Conservation (phyloP, 352 stramenopile genomes). For the Pythium brassicae region DNA sequence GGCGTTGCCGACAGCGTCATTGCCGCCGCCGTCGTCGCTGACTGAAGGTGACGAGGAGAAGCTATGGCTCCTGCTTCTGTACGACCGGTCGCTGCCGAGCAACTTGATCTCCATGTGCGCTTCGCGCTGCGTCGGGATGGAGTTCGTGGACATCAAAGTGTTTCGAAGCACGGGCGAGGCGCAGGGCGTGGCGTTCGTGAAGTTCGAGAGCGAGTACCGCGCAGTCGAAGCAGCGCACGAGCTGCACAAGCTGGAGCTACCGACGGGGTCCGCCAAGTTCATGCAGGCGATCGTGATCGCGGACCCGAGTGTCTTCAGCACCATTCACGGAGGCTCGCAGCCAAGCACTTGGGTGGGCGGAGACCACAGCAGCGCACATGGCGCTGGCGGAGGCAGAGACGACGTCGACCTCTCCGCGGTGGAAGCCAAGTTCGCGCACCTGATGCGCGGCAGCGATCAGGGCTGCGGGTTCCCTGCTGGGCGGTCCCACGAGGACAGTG, state of each 20-base stretch:
- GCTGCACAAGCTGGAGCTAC: conserved; percentile 63
- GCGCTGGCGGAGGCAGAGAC: conserved; percentile 25
- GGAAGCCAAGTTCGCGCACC: conserved; percentile 72
- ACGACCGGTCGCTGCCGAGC: conserved; percentile 58
- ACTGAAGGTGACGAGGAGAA: conserved; percentile 20
- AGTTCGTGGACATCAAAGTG: conserved; percentile 82
- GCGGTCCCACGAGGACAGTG: background rate
- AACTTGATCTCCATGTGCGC: conserved; percentile 59
- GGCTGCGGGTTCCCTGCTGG: conserved; percentile 8
- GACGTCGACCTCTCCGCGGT: conserved; percentile 71
- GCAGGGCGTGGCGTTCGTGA: conserved; percentile 72
- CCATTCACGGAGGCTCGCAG: conserved; percentile 32
- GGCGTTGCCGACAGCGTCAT: background rate
- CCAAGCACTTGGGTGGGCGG: background rate
- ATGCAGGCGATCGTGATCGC: conserved; percentile 68
- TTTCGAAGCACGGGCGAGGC: conserved; percentile 52
- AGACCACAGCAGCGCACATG: conserved; percentile 8
- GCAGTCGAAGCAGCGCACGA: conserved; percentile 38
- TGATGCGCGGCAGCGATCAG: conserved; percentile 67
- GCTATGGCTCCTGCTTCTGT: conserved; percentile 68
- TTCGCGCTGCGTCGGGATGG: conserved; percentile 56
- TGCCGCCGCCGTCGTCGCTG: conserved; percentile 5
- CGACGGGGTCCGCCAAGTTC: conserved; percentile 37
- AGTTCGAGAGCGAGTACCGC: conserved; percentile 53
- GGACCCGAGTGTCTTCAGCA: conserved; percentile 63